phyloP scores from a whole-genome alignment of 2,329 filamentous ascomycete species.

The Fonsecaea nubica region DNA sequence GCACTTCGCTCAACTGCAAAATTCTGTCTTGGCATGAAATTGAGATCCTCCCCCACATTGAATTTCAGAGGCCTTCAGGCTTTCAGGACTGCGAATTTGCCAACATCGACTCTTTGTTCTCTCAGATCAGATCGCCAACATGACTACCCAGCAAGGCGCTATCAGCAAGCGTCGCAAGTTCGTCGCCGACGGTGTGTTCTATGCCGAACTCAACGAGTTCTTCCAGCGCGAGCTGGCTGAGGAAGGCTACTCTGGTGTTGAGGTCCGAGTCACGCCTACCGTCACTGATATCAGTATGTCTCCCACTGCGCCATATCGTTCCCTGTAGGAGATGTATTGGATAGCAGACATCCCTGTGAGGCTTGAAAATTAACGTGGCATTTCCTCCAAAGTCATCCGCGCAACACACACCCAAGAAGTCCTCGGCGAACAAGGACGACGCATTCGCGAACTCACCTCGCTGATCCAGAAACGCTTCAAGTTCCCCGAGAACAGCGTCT shows the following conservation, averaged over 20 bases:
- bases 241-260: conserved; percentile 99
- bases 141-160: conserved; percentile 59
- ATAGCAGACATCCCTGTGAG: background rate
- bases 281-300: conserved; percentile 93
- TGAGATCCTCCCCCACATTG: conserved; percentile 4
- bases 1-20: conserved; percentile 7
- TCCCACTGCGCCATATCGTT: conserved; percentile 2
- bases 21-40: conserved; percentile 10
- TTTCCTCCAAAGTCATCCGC: conserved; percentile 74
- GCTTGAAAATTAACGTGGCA: conserved; percentile 14
- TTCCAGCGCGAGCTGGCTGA: conserved; percentile 99
- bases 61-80: background rate
- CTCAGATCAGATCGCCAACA: conserved; percentile 39
- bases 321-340: background rate
- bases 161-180: conserved; percentile 70
- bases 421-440: conserved; percentile 98
- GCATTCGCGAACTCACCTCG: conserved; percentile 99
- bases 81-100: background rate
- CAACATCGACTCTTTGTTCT: conserved; percentile 6
- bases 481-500: conserved; percentile 99
- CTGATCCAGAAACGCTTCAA: conserved; percentile 99
- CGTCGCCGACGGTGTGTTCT: conserved; percentile 99
- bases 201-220: conserved; percentile 99
- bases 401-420: conserved; percentile 99
- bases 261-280: conserved; percentile 99